phyloP scores from a whole-genome alignment of 1,284 basidiomycete species.

The Porogramme epimiltina region DNA sequence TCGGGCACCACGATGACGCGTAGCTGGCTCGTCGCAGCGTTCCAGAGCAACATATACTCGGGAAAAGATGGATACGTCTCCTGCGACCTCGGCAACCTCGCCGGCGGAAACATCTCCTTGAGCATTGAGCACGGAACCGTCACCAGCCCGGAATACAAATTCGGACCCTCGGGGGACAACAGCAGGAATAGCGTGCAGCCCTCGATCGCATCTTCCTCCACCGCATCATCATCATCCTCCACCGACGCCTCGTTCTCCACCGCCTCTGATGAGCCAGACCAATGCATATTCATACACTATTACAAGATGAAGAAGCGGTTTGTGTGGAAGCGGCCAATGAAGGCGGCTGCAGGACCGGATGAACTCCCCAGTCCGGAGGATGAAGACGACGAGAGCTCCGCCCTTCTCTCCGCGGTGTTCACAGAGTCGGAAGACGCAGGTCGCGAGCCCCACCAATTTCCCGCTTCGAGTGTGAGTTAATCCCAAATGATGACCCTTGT shows the following conservation, averaged over 20 bases:
- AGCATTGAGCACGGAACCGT: not conserved
- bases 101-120: not conserved
- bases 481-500: too few relatives aligned
- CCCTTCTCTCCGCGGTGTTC: too few relatives aligned
- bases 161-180: constrained; percentile 1
- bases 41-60: not conserved
- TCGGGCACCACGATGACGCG: constrained; percentile 7
- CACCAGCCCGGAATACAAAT: constrained; percentile 1
- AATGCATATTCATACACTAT: constrained; percentile 16
- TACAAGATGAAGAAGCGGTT: constrained; percentile 10
- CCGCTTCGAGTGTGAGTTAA: too few relatives aligned
- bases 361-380: constrained; percentile 2
- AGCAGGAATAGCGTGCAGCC: too few relatives aligned
- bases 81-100: not conserved
- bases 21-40: constrained; percentile 13
- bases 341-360: constrained; percentile 8
- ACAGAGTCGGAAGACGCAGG: too few relatives aligned
- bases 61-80: not conserved
- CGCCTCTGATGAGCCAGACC: too few relatives aligned
- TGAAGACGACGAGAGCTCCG: not conserved
- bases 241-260: too few relatives aligned
- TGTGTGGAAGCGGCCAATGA: not conserved
- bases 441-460: too few relatives aligned
- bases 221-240: too few relatives aligned
- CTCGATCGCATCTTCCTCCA: too few relatives aligned